These are phyloP conservation scores for Phialophora expanda DNA, from an alignment of 2,329 filamentous ascomycete genomes.

Conservation along the genomic window DNA sequence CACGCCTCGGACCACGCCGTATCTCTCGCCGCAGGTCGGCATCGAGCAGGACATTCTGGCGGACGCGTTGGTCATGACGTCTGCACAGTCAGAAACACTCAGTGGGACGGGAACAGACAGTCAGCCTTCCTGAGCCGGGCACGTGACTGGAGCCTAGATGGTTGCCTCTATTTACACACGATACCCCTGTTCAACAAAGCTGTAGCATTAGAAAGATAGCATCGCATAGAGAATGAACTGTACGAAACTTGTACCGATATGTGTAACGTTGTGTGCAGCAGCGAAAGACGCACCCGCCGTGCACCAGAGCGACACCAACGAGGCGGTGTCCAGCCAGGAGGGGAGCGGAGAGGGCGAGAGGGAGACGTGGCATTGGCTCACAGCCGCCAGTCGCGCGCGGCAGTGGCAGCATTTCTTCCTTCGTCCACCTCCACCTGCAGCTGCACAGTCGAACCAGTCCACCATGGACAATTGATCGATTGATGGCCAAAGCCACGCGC, in stretches of 20 bases:
- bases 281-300: not conserved
- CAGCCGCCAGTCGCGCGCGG: constrained; percentile 16
- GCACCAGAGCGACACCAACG: not conserved
- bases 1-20: constrained; percentile 28
- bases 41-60: constrained; percentile 24
- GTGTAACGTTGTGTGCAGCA: constrained; percentile 6
- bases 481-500: constrained; percentile 31
- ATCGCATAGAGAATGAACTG: constrained; percentile 3
- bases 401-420: constrained; percentile 9
- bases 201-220: constrained; percentile 24
- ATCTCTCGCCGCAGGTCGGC: constrained; percentile 27
- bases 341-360: constrained; percentile 1
- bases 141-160: constrained; percentile 1
- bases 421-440: constrained; percentile 14
- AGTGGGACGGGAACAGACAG: not conserved
- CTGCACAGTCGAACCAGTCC: constrained; percentile 27
- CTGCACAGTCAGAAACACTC: constrained; percentile 11
- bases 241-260: constrained; percentile 5
- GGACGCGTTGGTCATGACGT: constrained; percentile 30
- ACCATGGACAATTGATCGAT: constrained; percentile 28
- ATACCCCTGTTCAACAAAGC: constrained; percentile 24
- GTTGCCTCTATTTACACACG: constrained; percentile 5
- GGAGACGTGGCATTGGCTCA: constrained; percentile 7
- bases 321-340: constrained; percentile 1
- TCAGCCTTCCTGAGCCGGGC: not conserved